Evolutionary conservation across 148 eudicot genomes (phyloP).

Genomic region (Chenopodium quinoa): DNA sequence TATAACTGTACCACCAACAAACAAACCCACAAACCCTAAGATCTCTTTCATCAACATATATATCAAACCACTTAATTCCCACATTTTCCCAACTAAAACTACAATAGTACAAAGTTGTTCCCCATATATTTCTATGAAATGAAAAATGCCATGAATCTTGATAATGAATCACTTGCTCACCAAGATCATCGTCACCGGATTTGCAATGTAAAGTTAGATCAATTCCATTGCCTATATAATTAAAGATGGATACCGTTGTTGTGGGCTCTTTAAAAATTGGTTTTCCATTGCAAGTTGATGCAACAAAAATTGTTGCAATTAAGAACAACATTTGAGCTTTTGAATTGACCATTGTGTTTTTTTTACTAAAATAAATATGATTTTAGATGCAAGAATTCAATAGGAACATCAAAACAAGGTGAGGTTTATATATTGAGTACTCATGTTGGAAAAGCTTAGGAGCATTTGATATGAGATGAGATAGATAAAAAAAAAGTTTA

Average conservation of each 20-base stretch:
- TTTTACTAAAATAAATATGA: too few species aligned
- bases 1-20: not conserved
- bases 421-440: not conserved
- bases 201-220: not conserved
- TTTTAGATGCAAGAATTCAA: too few species aligned
- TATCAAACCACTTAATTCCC: not conserved
- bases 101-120: not conserved
- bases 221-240: not conserved
- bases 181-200: not conserved
- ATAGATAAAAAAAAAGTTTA: too few species aligned
- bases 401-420: too few species aligned
- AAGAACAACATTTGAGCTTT: not conserved
- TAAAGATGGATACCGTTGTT: not conserved
- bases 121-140: not conserved
- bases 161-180: not conserved
- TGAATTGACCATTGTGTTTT: not conserved
- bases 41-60: not conserved
- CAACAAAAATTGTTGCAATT: not conserved
- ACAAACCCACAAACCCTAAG: not conserved
- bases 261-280: not conserved
- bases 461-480: too few species aligned
- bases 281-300: not conserved
- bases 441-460: not conserved
- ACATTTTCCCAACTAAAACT: constrained; percentile 10
- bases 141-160: not conserved